Evolutionary conservation across 306 rosid genomes (phyloP).

Genomic region (Ziziphus jujuba): DNA sequence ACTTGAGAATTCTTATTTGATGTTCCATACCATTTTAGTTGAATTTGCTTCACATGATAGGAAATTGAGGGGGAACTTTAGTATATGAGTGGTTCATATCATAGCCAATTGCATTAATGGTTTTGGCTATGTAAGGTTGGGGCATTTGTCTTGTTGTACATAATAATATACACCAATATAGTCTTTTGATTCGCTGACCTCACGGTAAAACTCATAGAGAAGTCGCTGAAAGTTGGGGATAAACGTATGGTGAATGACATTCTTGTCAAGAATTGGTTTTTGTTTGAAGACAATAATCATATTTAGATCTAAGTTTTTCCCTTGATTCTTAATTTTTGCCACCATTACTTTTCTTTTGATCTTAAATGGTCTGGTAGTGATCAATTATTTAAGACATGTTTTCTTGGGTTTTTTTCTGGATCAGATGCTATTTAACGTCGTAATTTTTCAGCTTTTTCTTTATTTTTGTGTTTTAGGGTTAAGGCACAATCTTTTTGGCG

Average conservation of each 20-base stretch:
- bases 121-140: slow-evolving; percentile 35
- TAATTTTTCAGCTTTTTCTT: too few relatives aligned
- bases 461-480: too few relatives aligned
- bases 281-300: slow-evolving; percentile 29
- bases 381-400: too few relatives aligned
- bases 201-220: slow-evolving; percentile 31
- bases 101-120: slow-evolving; percentile 52
- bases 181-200: slow-evolving; percentile 35
- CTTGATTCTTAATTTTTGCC: not conserved
- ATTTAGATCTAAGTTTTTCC: slow-evolving; percentile 2
- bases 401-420: too few relatives aligned
- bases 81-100: slow-evolving; percentile 33
- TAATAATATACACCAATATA: slow-evolving; percentile 37
- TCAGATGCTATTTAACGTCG: too few relatives aligned
- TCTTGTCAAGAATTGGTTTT: slow-evolving; percentile 31
- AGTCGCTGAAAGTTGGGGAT: slow-evolving; percentile 28
- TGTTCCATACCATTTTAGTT: slow-evolving; percentile 33
- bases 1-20: slow-evolving; percentile 48
- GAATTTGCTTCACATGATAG: slow-evolving; percentile 40
- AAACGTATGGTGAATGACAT: slow-evolving; percentile 23
- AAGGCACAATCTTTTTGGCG: too few relatives aligned
- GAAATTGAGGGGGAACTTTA: slow-evolving; percentile 42
- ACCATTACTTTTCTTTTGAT: too few relatives aligned
- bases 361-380: too few relatives aligned
- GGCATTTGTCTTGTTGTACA: slow-evolving; percentile 62